These are phyloP conservation scores for Solioccasus polychromus DNA, from an alignment of 768 basidiomycete genomes.

Conservation along the genomic window DNA sequence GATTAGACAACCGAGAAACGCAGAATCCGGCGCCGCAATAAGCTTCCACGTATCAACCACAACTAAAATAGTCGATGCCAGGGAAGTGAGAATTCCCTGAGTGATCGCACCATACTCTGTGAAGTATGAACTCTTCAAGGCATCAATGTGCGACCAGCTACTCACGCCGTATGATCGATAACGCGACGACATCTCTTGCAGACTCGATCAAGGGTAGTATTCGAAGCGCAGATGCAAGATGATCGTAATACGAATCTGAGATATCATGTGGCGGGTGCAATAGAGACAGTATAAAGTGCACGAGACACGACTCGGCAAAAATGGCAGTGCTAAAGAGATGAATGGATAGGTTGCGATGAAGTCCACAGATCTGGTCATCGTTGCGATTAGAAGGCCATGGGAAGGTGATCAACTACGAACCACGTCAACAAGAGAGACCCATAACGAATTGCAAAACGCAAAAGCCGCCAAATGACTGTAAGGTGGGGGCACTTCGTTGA, in stretches of 20 bases:
- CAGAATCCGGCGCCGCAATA: conserved; percentile 5
- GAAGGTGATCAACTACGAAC: conserved; percentile 12
- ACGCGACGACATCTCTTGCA: conserved; percentile 14
- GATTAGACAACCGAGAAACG: conserved; percentile 17
- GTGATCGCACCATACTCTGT: conserved; percentile 31
- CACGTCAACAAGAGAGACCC: conserved; percentile 21
- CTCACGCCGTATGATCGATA: conserved; percentile 27
- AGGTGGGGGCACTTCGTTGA: conserved; percentile 5
- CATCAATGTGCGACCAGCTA: background rate
- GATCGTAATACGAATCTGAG: conserved; percentile 3
- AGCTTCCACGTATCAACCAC: conserved; percentile 7
- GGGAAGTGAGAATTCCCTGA: conserved; percentile 20
- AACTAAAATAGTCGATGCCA: conserved; percentile 8
- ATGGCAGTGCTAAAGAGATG: conserved; percentile 23
- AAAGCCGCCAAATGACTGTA: conserved; percentile 15
- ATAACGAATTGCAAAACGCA: conserved; percentile 21
- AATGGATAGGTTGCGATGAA: conserved; percentile 14
- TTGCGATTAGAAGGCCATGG: background rate
- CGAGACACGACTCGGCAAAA: conserved; percentile 22
- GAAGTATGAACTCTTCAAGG: background rate
- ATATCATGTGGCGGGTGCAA: conserved; percentile 1
- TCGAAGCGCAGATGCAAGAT: conserved; percentile 10
- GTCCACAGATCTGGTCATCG: conserved; percentile 20
- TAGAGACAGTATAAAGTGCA: conserved; percentile 15
- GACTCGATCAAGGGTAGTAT: conserved; percentile 17